Base-by-base conservation (phyloP, 164 flowering plant genomes). In the Saururus chinensis region DNA sequence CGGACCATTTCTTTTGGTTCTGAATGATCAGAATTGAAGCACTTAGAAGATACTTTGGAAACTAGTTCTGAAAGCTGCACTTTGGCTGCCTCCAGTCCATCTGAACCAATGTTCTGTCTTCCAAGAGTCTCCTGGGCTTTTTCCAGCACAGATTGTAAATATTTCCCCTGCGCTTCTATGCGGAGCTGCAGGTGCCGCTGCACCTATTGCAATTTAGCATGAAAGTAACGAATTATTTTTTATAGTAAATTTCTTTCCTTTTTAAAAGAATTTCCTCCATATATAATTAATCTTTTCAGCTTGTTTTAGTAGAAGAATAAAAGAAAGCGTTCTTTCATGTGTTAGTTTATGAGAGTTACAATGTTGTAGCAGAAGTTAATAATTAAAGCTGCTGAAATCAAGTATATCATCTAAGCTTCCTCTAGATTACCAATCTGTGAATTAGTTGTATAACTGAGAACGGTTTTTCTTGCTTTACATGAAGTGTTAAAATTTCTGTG, bases 81-180 rank as follows among this genome's bases (percentile, higher is more conserved):
- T 79, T 85, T 85, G 48, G 93, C 84, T 30, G 84, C 86, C 68
- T 88, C 96, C 1, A 86, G 73, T 61, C 89, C 92, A 23, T 65
- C 74, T 40, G 83, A 56, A 30, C 95, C 92, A 40, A 76, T 60
- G 56, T 86, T 84, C 56, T 88, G 96, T 68, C 73, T 77, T 67
- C 88, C 97, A 51, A 91, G 84, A 7, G 97, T 86, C 54, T 91
- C 96, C 49, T 91, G 89, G 14, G 97, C 97, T 79, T 83, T 91
- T 76, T 91, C 93, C 65, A 91, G 76, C 63, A 91, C 93, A 0
- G 88, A 40, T 66, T 91, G 97, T 20, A 91, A 77, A 68, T 91
- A 88, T 67, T 91, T 88, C 10, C 96, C 97, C 70, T 88, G 97
- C 30, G 96, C 93, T 65, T 91, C 97, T 56, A 91, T 91, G 2